Evolutionary conservation across 2,329 filamentous ascomycete genomes (phyloP), one percentile per base, ranked within the genome.

Genomic region (Helotiales sp.): DNA sequence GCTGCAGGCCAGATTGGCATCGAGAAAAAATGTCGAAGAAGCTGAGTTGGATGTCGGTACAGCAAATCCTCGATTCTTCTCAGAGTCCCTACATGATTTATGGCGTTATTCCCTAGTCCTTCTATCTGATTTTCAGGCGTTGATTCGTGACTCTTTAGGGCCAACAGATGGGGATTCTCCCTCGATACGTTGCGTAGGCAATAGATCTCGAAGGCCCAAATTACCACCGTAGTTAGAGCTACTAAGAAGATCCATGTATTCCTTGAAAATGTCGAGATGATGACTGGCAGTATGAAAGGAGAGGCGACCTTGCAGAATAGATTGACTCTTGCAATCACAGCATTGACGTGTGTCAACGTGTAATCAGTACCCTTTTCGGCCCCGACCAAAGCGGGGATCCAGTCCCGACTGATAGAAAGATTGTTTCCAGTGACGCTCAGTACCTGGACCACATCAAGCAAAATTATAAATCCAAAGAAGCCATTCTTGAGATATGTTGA

Each of bases 281-380:
- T 76, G 3, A 86, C 76, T 1, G 84, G 82, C 26, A 86, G 61
- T 7, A 73, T 37, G 8, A 70, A 67, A 2, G 85, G 85, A 1
- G 82, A 82, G 30, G 84, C 64, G 6, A 87, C 79, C 73, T 87
- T 86, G 78, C 84, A 86, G 52, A 83, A 77, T 11, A 87, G 78
- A 64, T 87, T 85, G 64, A 87, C 85, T 13, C 84, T 78, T 60
- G 84, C 79, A 83, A 87, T 86, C 15, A 80, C 80, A 1, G 84
- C 80, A 71, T 86, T 86, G 22, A 86, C 68, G 37, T 73, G 68
- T 8, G 68, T 73, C 64, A 67, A 79, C 64, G 47, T 78, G 75
- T 67, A 78, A 73, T 32, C 74, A 65, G 32, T 65, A 57, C 6
- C 73, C 71, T 43, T 64, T 5, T 26, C 59, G 22, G 6, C 74